These are phyloP conservation scores for Epichloe gansuensis DNA, from an alignment of 2,329 filamentous ascomycete species.

Conservation along the genomic window DNA sequence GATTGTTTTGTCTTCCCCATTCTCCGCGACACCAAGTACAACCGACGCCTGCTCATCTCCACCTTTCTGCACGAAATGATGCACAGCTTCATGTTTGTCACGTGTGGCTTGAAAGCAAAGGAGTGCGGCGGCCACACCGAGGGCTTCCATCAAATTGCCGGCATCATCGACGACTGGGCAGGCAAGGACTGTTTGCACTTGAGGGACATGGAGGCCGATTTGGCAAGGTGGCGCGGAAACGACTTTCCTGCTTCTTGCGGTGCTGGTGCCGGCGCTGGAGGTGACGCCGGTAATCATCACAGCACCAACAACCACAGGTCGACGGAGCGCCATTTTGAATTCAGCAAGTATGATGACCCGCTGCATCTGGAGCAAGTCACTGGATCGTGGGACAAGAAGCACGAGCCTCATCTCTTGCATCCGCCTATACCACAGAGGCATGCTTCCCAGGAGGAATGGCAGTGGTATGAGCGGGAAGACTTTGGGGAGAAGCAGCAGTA, in stretches of 20 bases:
- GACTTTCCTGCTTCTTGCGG: constrained; percentile 3
- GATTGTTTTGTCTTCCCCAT: constrained; percentile 50
- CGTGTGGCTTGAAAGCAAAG: constrained; percentile 45
- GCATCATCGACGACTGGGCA: constrained; percentile 49
- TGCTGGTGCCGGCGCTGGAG: too few species aligned
- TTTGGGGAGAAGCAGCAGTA: constrained; percentile 16
- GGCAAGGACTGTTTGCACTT: constrained; percentile 42
- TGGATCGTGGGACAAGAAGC: constrained; percentile 1
- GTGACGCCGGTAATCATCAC: not conserved
- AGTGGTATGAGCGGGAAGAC: constrained; percentile 23
- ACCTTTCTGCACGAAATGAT: constrained; percentile 57
- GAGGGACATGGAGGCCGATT: constrained; percentile 48
- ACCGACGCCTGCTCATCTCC: constrained; percentile 47
- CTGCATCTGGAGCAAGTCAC: not conserved
- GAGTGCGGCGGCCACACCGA: constrained; percentile 46
- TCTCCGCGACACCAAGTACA: constrained; percentile 42
- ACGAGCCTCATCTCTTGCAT: not conserved
- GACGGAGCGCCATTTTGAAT: not conserved
- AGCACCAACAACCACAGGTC: constrained; percentile 9
- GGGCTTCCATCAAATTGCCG: constrained; percentile 47
- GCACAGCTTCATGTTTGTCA: constrained; percentile 54
- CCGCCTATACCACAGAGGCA: not conserved
- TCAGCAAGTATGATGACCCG: not conserved
- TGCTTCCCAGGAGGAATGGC: constrained; percentile 17
- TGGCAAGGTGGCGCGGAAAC: constrained; percentile 37